phyloP scores from a whole-genome alignment of 805 yeast species.

The Metschnikowia sp. region DNA sequence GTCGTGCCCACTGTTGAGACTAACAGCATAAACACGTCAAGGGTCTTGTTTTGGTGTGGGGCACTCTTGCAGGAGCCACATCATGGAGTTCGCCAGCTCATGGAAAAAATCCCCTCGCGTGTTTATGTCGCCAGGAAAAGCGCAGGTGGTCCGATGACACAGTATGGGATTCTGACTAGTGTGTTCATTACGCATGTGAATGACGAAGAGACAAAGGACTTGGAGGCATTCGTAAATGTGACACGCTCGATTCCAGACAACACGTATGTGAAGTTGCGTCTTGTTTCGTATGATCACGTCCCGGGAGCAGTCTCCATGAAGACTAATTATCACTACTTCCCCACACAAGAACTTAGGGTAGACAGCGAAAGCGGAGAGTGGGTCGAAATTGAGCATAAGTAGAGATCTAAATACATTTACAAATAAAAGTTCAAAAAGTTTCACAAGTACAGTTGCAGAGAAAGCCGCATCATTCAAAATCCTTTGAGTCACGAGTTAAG shows the following conservation, averaged over 20 bases:
- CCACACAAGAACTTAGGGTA: constrained; percentile 60
- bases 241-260: constrained; percentile 73
- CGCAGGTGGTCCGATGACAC: constrained; percentile 83
- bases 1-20: constrained; percentile 64
- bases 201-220: constrained; percentile 65
- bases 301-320: constrained; percentile 84
- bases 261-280: constrained; percentile 74
- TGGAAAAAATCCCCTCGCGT: constrained; percentile 70
- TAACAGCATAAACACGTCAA: constrained; percentile 54
- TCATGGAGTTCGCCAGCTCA: constrained; percentile 84
- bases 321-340: constrained; percentile 87
- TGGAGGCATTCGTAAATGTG: constrained; percentile 62
- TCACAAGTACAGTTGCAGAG: no score
- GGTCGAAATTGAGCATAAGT: constrained; percentile 48
- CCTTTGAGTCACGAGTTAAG: no score
- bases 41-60: constrained; percentile 80
- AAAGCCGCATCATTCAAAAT: no score
- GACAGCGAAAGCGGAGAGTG: constrained; percentile 43
- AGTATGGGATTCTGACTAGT: constrained; percentile 73
- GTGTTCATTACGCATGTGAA: constrained; percentile 88
- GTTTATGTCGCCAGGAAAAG: constrained; percentile 78
- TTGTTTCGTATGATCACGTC: constrained; percentile 80
- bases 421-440: background rate
- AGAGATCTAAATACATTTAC: constrained; percentile 1
- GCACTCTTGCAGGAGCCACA: constrained; percentile 84